Conservation (phyloP, 148 eudicot genomes). For the Nyssa sinensis region DNA sequence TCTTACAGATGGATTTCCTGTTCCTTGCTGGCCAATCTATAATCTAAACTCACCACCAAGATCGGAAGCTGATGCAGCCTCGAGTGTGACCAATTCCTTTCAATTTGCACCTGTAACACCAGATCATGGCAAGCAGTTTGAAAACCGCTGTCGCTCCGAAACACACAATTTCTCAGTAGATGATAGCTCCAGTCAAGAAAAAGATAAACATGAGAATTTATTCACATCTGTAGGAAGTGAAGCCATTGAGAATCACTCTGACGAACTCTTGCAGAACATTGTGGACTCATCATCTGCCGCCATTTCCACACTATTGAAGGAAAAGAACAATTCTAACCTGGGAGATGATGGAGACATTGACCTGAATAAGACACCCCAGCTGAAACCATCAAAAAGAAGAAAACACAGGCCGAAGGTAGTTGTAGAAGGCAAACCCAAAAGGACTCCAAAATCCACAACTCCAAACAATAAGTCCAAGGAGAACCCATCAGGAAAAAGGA, state of each 20-base stretch:
- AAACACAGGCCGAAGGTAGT: constrained; percentile 68
- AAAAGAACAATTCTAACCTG: constrained; percentile 21
- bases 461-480: constrained; percentile 24
- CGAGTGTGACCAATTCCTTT: constrained; percentile 30
- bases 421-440: constrained; percentile 53
- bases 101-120: constrained; percentile 53
- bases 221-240: constrained; percentile 20
- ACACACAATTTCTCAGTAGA: constrained; percentile 20
- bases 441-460: constrained; percentile 31
- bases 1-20: constrained; percentile 37
- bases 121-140: constrained; percentile 34
- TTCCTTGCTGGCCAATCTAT: constrained; percentile 22
- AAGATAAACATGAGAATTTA: constrained; percentile 28
- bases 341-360: constrained; percentile 32
- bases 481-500: constrained; percentile 44
- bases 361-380: constrained; percentile 53
- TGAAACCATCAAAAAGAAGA: constrained; percentile 53
- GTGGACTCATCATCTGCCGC: constrained; percentile 33
- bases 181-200: constrained; percentile 33
- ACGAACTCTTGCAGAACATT: constrained; percentile 26
- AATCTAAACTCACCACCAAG: constrained; percentile 34
- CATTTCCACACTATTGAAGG: constrained; percentile 21
- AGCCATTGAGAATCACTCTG: constrained; percentile 18
- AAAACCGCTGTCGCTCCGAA: constrained; percentile 20
- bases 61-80: constrained; percentile 22